Percentiles rank a stretch among this genome's conserved stretches.
Evolutionary conservation across 2,329 filamentous ascomycete species (phyloP).

Genomic region (Venturia nashicola): DNA sequence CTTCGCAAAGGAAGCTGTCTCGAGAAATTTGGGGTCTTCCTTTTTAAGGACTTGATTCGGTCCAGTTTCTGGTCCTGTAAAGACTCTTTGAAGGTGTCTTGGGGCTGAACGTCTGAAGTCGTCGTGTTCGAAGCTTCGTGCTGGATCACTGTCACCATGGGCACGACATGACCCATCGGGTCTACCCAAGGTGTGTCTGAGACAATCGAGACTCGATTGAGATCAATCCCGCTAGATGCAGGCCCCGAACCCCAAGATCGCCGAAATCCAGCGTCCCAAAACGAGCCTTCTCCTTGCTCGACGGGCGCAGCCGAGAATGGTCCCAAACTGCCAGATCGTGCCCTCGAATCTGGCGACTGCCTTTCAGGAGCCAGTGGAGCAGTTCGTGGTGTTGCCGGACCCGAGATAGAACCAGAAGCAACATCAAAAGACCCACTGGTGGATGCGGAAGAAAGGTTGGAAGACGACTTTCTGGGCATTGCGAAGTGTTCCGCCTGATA

Average conservation of each 20-base stretch:
- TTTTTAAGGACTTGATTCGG: slow-evolving; percentile 5
- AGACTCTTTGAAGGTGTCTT: not conserved
- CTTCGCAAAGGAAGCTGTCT: slow-evolving; percentile 22
- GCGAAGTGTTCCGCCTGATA: slow-evolving; percentile 17
- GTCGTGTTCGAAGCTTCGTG: slow-evolving; percentile 10
- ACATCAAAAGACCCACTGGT: slow-evolving; percentile 5
- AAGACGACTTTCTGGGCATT: slow-evolving; percentile 27
- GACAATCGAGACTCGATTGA: slow-evolving; percentile 12
- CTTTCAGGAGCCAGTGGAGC: slow-evolving; percentile 43
- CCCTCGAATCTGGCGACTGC: slow-evolving; percentile 25
- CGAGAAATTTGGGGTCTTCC: slow-evolving; percentile 23
- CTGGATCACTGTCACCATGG: slow-evolving; percentile 22
- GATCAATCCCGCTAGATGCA: slow-evolving; percentile 10
- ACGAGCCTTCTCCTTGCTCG: slow-evolving; percentile 24
- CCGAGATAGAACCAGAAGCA: not conserved
- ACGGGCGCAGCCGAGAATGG: slow-evolving; percentile 28
- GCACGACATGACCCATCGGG: slow-evolving; percentile 24
- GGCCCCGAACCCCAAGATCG: slow-evolving; percentile 26
- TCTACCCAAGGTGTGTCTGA: slow-evolving; percentile 22
- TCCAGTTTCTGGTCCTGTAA: not conserved
- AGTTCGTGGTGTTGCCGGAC: slow-evolving; percentile 35
- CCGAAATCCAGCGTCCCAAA: slow-evolving; percentile 22
- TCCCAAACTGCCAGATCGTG: slow-evolving; percentile 28
- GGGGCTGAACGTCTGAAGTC: not conserved
- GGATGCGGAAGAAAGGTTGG: slow-evolving; percentile 5